Conservation (phyloP, 345 rosid species). For the Eucalyptus erythrocorys region DNA sequence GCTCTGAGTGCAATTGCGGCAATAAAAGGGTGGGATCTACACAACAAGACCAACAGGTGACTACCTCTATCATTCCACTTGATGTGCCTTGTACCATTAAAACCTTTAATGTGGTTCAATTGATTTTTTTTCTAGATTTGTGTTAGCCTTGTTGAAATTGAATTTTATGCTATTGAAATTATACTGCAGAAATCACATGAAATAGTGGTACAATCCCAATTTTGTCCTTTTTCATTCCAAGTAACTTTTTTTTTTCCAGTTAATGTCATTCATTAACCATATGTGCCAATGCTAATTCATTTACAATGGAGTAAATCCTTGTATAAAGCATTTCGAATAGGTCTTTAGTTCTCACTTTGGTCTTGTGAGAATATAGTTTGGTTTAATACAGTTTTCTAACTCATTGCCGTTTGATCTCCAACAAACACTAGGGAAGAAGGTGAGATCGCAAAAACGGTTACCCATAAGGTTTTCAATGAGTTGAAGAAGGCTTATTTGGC, state of each 20-base stretch:
- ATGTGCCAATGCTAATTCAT: neutral
- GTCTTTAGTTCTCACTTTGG: neutral
- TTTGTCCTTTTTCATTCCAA: too few relatives aligned
- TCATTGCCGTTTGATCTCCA: neutral
- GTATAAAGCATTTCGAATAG: neutral
- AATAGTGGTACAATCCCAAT: fast-evolving
- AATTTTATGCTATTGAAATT: neutral
- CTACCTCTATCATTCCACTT: fast-evolving
- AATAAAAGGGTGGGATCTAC: fast-evolving
- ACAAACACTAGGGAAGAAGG: neutral
- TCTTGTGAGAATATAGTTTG: neutral
- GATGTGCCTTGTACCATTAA: too few relatives aligned
- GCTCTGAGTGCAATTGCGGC: fast-evolving
- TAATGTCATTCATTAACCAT: fast-evolving
- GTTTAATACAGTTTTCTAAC: fast-evolving
- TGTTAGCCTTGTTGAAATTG: too few relatives aligned
- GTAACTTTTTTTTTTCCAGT: fast-evolving
- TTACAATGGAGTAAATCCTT: neutral
- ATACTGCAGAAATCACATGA: fast-evolving
- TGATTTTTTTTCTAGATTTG: too few relatives aligned
- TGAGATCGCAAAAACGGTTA: fast-evolving
- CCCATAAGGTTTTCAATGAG: neutral
- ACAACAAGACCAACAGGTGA: fast-evolving
- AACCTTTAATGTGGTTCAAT: fast-evolving
- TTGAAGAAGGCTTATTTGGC: neutral